Evolutionary conservation across 1,284 basidiomycete genomes (phyloP).

Genomic region (Earliella scabrosa): DNA sequence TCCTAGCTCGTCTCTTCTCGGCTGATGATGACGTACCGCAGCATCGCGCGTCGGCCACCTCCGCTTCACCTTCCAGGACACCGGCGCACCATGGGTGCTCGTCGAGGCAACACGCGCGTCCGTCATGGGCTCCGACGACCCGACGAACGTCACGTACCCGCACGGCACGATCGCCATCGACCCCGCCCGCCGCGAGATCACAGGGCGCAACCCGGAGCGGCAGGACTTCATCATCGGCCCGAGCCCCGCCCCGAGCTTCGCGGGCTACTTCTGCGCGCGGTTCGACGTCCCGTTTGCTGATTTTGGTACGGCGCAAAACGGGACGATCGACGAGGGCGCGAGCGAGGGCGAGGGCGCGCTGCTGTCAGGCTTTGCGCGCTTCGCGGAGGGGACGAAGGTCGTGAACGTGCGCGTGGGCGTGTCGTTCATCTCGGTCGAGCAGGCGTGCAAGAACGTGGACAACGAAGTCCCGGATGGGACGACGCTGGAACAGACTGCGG

Average conservation of each 20-base stretch:
- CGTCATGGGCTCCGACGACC: constrained; percentile 62
- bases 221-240: constrained; percentile 77
- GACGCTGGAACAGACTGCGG: constrained; percentile 65
- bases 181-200: constrained; percentile 55
- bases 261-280: constrained; percentile 79
- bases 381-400: constrained; percentile 41
- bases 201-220: constrained; percentile 73
- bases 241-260: constrained; percentile 53
- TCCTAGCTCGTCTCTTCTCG: background rate
- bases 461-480: constrained; percentile 66
- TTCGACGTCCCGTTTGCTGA: constrained; percentile 57
- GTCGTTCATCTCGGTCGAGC: constrained; percentile 79
- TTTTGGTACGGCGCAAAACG: constrained; percentile 57
- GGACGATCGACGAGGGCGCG: constrained; percentile 38
- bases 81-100: constrained; percentile 60
- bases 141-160: constrained; percentile 66
- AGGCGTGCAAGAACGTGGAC: constrained; percentile 69
- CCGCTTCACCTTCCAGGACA: constrained; percentile 67
- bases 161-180: constrained; percentile 60
- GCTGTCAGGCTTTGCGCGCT: constrained; percentile 64
- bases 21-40: constrained; percentile 31
- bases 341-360: constrained; percentile 42
- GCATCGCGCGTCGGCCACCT: constrained; percentile 82
- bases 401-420: constrained; percentile 75
- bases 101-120: constrained; percentile 72